Conservation (phyloP, 2,329 filamentous ascomycete genomes). For the Sclerotinia sclerotiorum region DNA sequence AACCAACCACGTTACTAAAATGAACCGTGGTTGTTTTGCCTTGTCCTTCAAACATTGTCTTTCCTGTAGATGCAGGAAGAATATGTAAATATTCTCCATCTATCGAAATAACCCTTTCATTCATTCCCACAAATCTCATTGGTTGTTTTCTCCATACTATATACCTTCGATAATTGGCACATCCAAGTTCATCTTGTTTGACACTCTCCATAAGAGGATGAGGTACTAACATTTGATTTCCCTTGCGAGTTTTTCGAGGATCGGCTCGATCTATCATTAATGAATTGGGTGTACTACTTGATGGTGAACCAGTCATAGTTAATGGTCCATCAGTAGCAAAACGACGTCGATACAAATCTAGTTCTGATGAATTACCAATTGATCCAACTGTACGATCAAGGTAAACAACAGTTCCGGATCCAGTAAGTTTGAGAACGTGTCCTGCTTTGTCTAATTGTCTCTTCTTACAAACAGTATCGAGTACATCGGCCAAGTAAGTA, state of each 20-base stretch:
- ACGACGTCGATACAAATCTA: conserved; percentile 73
- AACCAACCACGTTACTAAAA: conserved; percentile 78
- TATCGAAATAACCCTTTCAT: conserved; percentile 74
- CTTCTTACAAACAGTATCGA: conserved; percentile 75
- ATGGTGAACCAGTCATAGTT: conserved; percentile 66
- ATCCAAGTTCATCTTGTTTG: conserved; percentile 58
- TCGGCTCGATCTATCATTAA: conserved; percentile 47
- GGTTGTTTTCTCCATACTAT: conserved; percentile 79
- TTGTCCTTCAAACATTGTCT: conserved; percentile 59
- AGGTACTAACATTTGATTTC: conserved; percentile 53
- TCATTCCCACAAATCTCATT: conserved; percentile 74
- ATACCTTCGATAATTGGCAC: conserved; percentile 70
- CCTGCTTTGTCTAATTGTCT: conserved; percentile 75
- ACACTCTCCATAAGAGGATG: conserved; percentile 66
- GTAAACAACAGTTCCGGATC: conserved; percentile 71
- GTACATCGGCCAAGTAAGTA: conserved; percentile 78
- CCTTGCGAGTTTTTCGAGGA: conserved; percentile 51
- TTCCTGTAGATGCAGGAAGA: conserved; percentile 68
- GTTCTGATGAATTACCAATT: conserved; percentile 70
- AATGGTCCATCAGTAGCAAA: conserved; percentile 74
- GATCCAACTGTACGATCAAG: conserved; percentile 77
- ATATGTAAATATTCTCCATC: conserved; percentile 87
- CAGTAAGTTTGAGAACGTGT: conserved; percentile 75
- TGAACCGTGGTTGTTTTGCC: conserved; percentile 79
- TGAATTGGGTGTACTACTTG: conserved; percentile 65